These are phyloP conservation scores for Candida michaelii DNA, from an alignment of 805 yeast genomes.

Conservation along the genomic window DNA sequence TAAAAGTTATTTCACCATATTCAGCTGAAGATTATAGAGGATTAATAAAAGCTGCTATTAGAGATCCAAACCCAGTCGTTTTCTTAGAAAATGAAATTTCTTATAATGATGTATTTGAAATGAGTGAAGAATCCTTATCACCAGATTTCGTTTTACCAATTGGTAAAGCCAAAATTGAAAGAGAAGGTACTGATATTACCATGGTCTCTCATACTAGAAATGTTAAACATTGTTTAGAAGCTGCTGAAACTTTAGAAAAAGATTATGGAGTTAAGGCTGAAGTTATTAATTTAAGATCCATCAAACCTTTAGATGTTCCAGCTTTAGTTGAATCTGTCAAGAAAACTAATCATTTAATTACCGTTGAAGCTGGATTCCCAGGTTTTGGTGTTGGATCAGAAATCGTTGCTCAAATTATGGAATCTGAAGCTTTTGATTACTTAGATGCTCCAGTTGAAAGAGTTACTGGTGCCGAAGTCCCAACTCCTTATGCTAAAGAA, in stretches of 20 bases:
- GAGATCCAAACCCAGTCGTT: constrained; percentile 98
- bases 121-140: constrained; percentile 84
- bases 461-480: constrained; percentile 99
- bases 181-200: constrained; percentile 87
- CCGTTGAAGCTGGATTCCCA: constrained; percentile 98
- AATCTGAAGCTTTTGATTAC: constrained; percentile 96
- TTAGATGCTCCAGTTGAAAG: constrained; percentile 98
- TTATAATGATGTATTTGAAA: constrained; percentile 88
- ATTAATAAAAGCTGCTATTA: constrained; percentile 89
- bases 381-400: constrained; percentile 98
- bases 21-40: constrained; percentile 96
- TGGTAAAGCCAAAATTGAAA: constrained; percentile 94
- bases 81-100: constrained; percentile 94
- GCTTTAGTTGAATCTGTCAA: constrained; percentile 84
- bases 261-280: constrained; percentile 88
- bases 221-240: constrained; percentile 80
- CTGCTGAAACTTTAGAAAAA: constrained; percentile 84
- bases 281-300: constrained; percentile 92
- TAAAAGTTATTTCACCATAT: constrained; percentile 94
- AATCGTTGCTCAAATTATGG: constrained; percentile 97
- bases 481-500: constrained; percentile 96
- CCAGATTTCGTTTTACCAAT: constrained; percentile 90
- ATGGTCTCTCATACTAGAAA: constrained; percentile 91
- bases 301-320: constrained; percentile 92
- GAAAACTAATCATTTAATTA: constrained; percentile 94